Base-by-base conservation (phyloP, 768 basidiomycete genomes). In the Termitomyces sp. region DNA sequence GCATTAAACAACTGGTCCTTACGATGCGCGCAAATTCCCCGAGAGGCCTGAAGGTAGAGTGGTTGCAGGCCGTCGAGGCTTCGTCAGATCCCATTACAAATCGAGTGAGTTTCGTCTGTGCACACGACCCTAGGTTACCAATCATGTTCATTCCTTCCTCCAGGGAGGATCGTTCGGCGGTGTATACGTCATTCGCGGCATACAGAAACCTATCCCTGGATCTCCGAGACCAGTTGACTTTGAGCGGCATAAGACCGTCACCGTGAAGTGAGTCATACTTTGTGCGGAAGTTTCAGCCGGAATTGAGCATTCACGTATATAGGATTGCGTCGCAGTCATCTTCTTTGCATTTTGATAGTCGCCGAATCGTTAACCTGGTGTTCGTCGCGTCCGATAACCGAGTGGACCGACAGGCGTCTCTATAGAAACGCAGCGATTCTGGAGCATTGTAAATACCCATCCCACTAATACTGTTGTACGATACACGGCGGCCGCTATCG, bases 111-210 rank as follows among this genome's bases (percentile, higher is more conserved):
- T 20, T 58, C 29, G 29, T 44, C 32, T 48, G 27, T 56, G 24
- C 16, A 8, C 41, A 44, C 54, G 56, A 55, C 41, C 24, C 27
- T 50, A 3, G 24, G 29, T 49, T n/a, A 4, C 31, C 13, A 27
- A 46, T 32, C 59, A 20, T 39, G 27, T 44, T 5, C 7, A 37
- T 32, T 53, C 5, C 2, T 58, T 46, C 26, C 29, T 31, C 43
- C 57, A 84, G 81, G 70, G 72, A 58, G 82, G 82, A 32, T 69
- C 73, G 12, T 76, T 82, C 47, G 78, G 77, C 36, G 81, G 80
- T 18, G 71, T 74, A 52, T 84, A 84, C 65, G 63, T 76, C 48
- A 80, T 83, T 59, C 72, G 73, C 46, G 80, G 81, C n/a, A 72
- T 83, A 27, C 72, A 70, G 46, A 76, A 74, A 63, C 62, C 58